A percentile compares a stretch with the other conserved stretches of the same genome.
phyloP scores from a whole-genome alignment of 2,329 filamentous ascomycete genomes.

The Fusarium incarnatum region DNA sequence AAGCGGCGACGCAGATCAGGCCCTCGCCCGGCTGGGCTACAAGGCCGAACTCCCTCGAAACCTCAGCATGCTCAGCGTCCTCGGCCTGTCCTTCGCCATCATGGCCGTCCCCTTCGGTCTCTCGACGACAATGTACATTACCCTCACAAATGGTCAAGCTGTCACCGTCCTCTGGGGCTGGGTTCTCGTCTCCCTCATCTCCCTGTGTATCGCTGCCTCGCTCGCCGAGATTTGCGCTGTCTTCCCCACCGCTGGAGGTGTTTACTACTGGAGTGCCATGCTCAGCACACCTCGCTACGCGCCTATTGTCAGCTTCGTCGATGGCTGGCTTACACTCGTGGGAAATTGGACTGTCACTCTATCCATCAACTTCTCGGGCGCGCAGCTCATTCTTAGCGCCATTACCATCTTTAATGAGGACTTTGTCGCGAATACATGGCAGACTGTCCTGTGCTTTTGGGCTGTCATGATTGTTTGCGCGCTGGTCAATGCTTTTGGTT shows the following conservation, averaged over 20 bases:
- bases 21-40: conserved; percentile 62
- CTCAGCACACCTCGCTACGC: conserved; percentile 71
- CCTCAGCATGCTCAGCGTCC: conserved; percentile 62
- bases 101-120: conserved; percentile 64
- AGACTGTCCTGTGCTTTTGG: conserved; percentile 81
- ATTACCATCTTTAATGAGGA: conserved; percentile 73
- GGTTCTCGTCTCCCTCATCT: conserved; percentile 72
- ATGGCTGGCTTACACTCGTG: conserved; percentile 79
- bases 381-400: conserved; percentile 74
- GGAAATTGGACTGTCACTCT: conserved; percentile 78
- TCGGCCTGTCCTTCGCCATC: conserved; percentile 64
- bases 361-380: conserved; percentile 77
- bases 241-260: conserved; percentile 70
- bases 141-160: conserved; percentile 77
- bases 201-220: conserved; percentile 76
- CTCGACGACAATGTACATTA: conserved; percentile 60
- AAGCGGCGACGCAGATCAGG: conserved; percentile 53
- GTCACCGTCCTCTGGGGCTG: conserved; percentile 81
- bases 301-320: conserved; percentile 75
- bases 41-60: conserved; percentile 62
- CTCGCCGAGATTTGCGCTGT: conserved; percentile 79
- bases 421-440: conserved; percentile 72
- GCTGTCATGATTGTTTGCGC: conserved; percentile 73
- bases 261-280: conserved; percentile 80
- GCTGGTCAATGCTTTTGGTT: conserved; percentile 73